Conservation (phyloP, 1,284 basidiomycete species). For the Quambalaria eucalypti region DNA sequence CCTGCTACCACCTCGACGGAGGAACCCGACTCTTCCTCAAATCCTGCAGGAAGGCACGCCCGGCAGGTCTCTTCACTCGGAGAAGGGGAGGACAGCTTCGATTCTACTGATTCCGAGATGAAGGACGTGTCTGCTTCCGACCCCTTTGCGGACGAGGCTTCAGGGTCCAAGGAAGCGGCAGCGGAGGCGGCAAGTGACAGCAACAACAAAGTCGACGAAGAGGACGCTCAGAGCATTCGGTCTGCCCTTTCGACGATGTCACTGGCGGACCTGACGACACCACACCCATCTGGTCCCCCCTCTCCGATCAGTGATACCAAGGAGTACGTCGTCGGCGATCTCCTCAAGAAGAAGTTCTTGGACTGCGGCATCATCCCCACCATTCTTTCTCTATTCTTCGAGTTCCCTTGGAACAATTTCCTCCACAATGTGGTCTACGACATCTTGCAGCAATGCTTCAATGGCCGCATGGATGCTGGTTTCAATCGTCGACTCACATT, state of each 20-base stretch:
- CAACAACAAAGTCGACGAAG: neutral
- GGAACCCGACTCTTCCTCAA: neutral
- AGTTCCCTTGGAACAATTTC: constrained; percentile 96
- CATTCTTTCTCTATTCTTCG: constrained; percentile 63
- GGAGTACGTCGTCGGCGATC: constrained; percentile 35
- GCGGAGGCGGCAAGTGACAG: neutral
- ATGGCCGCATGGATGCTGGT: constrained; percentile 59
- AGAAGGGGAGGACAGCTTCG: neutral
- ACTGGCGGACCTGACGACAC: constrained; percentile 34
- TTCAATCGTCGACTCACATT: constrained; percentile 40
- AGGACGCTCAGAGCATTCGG: constrained; percentile 20
- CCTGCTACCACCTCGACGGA: neutral
- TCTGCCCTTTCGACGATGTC: constrained; percentile 36
- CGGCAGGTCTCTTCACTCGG: neutral
- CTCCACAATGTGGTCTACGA: constrained; percentile 95
- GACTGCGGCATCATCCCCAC: constrained; percentile 39
- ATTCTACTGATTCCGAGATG: neutral
- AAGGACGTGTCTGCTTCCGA: neutral
- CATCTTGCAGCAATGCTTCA: constrained; percentile 86
- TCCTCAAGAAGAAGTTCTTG: constrained; percentile 40
- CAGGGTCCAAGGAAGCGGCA: neutral
- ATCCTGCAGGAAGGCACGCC: neutral
- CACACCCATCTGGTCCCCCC: constrained; percentile 23
- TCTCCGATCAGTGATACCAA: constrained; percentile 26
- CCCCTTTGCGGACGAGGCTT: neutral